Percentiles rank a stretch among this genome's conserved stretches.
phyloP scores from a whole-genome alignment of 345 rosid genomes.

The Populus deltoides region DNA sequence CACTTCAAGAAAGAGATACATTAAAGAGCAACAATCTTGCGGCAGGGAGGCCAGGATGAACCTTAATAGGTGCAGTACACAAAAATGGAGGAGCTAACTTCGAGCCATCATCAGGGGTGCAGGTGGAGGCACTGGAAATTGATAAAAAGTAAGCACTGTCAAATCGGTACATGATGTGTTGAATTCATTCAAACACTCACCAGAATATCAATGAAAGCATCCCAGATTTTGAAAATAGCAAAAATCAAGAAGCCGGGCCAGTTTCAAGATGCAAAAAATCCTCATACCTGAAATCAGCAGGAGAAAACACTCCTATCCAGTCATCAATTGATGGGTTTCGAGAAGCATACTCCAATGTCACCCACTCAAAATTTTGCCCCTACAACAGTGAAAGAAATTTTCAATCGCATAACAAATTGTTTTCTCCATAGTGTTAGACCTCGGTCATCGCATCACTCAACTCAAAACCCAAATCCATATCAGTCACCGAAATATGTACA shows the following conservation, averaged over 20 bases:
- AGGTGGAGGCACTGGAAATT: slow-evolving; percentile 51
- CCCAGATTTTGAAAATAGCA: background rate
- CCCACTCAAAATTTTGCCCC: slow-evolving; percentile 61
- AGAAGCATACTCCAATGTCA: slow-evolving; percentile 43
- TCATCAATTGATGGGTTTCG: slow-evolving; percentile 58
- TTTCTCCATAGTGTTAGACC: background rate
- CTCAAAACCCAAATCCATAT: background rate
- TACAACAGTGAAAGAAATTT: slow-evolving; percentile 5
- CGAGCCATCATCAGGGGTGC: slow-evolving; percentile 33
- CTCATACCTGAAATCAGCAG: slow-evolving; percentile 61
- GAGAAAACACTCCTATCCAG: slow-evolving; percentile 82
- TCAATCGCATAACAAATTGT: background rate
- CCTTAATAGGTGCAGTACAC: slow-evolving; percentile 78
- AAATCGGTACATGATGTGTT: background rate
- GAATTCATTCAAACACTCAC: background rate
- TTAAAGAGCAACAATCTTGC: background rate
- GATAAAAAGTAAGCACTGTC: background rate
- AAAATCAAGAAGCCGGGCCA: background rate
- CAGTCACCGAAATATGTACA: background rate
- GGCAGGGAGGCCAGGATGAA: slow-evolving; percentile 12
- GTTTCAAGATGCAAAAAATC: background rate
- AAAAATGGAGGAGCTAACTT: slow-evolving; percentile 43
- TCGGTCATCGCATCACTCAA: background rate
- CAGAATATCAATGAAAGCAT: background rate
- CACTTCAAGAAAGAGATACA: background rate